Evolutionary conservation across 495 filamentous ascomycete species (phyloP), one percentile per base, ranked within the genome.

Genomic region (Xylaria grammica): DNA sequence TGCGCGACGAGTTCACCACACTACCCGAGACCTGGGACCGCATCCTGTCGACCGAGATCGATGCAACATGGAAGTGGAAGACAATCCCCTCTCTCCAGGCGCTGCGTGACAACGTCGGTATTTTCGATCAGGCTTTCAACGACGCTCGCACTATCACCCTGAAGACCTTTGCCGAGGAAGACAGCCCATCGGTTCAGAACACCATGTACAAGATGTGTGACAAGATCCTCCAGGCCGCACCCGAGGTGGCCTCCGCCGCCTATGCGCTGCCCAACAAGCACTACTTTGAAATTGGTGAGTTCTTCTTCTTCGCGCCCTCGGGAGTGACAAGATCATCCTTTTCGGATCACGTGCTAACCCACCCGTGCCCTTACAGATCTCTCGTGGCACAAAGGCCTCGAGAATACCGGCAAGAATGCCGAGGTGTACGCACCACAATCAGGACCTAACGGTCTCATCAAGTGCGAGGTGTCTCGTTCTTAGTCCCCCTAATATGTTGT

Each of bases 201-300:
- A 97, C 94, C 62, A 97, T 99, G 95, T 98, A 96, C 79, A 94
- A 96, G 84, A 99, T 99, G 95, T 86, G 85, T 62, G 88, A 94
- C 75, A 84, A 90, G 79, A 97, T 99, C 67, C 81, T 99, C 67
- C 91, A 82, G 19, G 86, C 81, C 27, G 92, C 84, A 59, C 87
- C 91, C 30, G 79, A 87, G 75, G 84, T 92, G 10, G 87, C 91
- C 45, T 79, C 85, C 13, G 91, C 93, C 40, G 86, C 89, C 68
- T 98, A 97, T 72, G 84, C 87, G 13, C 81, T 99, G 73, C 95
- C 95, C 22, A 99, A 99, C 80, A 97, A 97, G 81, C 95, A 99
- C 77, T 99, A 97, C 79, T 99, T 97, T 73, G 95, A 97, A 77
- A 90, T 97, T 79, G 90, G 93, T 97, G 82, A 80, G 89, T 83